Conservation (phyloP, 345 rosid genomes). For the Iberis pinnata region DNA sequence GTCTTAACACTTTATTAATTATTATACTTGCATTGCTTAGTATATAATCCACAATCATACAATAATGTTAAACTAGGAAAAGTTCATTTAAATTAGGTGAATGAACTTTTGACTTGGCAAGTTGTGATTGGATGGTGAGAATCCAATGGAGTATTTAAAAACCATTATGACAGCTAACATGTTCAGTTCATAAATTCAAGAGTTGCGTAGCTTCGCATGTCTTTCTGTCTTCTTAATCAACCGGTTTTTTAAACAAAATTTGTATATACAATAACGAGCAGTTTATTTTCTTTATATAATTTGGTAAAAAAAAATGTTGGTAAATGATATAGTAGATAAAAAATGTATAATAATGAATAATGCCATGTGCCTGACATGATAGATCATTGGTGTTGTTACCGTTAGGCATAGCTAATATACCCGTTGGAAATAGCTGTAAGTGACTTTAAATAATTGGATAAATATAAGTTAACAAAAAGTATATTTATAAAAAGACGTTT, state of each 20-base stretch:
- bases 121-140: slow-evolving; percentile 21
- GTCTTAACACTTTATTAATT: background rate
- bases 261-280: too few species aligned
- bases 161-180: slow-evolving; percentile 31
- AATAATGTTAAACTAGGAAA: background rate
- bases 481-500: background rate
- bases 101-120: background rate
- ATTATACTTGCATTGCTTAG: background rate
- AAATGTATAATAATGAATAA: slow-evolving; percentile 11
- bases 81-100: slow-evolving; percentile 12
- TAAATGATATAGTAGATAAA: background rate
- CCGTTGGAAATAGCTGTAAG: slow-evolving; percentile 32
- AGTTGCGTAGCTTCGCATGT: slow-evolving; percentile 32
- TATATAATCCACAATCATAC: slow-evolving; percentile 1
- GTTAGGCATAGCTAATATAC: slow-evolving; percentile 17
- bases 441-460: slow-evolving; percentile 15
- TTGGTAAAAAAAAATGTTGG: background rate
- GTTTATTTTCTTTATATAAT: background rate
- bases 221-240: slow-evolving; percentile 27
- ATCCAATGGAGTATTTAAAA: too few species aligned
- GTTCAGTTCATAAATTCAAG: slow-evolving; percentile 19
- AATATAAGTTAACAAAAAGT: background rate
- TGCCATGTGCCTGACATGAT: slow-evolving; percentile 20
- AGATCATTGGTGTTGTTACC: slow-evolving; percentile 19
- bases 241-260: background rate